A percentile compares a stretch with the other conserved stretches of the same genome.
phyloP scores from a whole-genome alignment of 2,329 filamentous ascomycete genomes.

The Alternaria arbusti region DNA sequence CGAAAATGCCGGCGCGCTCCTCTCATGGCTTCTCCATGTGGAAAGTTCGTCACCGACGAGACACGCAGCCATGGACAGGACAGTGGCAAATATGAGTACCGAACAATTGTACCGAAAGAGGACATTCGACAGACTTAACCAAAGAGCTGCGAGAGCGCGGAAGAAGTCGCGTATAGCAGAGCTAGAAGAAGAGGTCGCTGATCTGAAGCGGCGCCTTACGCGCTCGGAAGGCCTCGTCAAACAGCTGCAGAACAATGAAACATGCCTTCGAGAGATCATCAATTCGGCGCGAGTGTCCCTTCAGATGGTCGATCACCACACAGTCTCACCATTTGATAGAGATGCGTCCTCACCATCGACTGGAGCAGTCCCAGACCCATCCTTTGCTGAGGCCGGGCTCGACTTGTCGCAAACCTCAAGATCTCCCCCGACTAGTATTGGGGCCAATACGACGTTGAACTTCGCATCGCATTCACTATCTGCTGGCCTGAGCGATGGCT shows the following conservation, averaged over 20 bases:
- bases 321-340: neutral
- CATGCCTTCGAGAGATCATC: conserved; percentile 8
- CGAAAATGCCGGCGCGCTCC: neutral
- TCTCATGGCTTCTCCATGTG: neutral
- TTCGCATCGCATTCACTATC: neutral
- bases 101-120: conserved; percentile 16
- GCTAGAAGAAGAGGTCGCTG: conserved; percentile 12
- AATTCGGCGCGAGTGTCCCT: conserved; percentile 8
- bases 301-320: neutral
- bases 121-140: conserved; percentile 14
- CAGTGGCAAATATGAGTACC: conserved; percentile 13
- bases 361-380: neutral
- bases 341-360: neutral
- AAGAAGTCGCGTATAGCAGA: conserved; percentile 6
- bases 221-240: conserved; percentile 11
- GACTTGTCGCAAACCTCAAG: neutral
- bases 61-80: conserved; percentile 6
- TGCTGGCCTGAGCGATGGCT: neutral
- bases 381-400: neutral
- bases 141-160: conserved; percentile 7
- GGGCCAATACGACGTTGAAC: neutral
- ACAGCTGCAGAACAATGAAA: conserved; percentile 3
- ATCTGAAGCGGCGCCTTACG: neutral
- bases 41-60: neutral
- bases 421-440: neutral